These are phyloP conservation scores for Ganoderma lingzhi DNA, from an alignment of 1,284 basidiomycete species.

Conservation along the genomic window DNA sequence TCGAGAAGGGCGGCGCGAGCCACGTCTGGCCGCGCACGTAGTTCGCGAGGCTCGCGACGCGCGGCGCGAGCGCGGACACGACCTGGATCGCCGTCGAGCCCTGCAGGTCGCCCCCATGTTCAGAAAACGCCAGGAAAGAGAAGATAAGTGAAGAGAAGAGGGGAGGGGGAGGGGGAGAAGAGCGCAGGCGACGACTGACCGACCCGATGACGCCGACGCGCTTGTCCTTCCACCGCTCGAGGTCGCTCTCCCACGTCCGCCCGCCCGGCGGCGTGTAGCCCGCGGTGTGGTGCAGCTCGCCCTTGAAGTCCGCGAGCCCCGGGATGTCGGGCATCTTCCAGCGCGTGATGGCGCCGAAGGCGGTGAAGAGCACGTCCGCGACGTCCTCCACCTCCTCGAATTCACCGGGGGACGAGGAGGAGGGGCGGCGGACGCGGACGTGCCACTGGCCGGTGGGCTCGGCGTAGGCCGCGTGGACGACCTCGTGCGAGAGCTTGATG, in stretches of 20 bases:
- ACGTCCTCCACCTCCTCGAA: constrained; percentile 59
- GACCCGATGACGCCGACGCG: constrained; percentile 14
- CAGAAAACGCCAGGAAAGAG: too few species aligned
- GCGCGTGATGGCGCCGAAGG: constrained; percentile 55
- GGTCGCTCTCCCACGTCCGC: constrained; percentile 53
- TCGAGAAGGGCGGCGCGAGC: constrained; percentile 60
- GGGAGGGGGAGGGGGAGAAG: too few species aligned
- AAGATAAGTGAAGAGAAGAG: too few species aligned
- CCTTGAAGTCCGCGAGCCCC: constrained; percentile 59
- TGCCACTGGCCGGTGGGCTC: constrained; percentile 62
- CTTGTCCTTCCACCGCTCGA: constrained; percentile 16
- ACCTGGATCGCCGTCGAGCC: constrained; percentile 74
- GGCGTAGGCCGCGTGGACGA: constrained; percentile 58
- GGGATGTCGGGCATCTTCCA: constrained; percentile 69
- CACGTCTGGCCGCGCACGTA: constrained; percentile 70
- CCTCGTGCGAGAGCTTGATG: constrained; percentile 62
- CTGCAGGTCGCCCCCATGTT: constrained; percentile 38
- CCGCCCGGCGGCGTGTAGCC: constrained; percentile 57
- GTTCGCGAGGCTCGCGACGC: constrained; percentile 58
- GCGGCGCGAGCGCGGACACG: constrained; percentile 63
- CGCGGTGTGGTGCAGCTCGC: constrained; percentile 62
- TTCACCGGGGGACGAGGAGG: too few species aligned
- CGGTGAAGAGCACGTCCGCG: constrained; percentile 60
- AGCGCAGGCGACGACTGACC: neutral
- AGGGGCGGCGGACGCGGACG: constrained; percentile 50